Evolutionary conservation across 139 green algal species (phyloP), one percentile per base, ranked within the genome.

Genomic region (Micractinium conductrix): DNA sequence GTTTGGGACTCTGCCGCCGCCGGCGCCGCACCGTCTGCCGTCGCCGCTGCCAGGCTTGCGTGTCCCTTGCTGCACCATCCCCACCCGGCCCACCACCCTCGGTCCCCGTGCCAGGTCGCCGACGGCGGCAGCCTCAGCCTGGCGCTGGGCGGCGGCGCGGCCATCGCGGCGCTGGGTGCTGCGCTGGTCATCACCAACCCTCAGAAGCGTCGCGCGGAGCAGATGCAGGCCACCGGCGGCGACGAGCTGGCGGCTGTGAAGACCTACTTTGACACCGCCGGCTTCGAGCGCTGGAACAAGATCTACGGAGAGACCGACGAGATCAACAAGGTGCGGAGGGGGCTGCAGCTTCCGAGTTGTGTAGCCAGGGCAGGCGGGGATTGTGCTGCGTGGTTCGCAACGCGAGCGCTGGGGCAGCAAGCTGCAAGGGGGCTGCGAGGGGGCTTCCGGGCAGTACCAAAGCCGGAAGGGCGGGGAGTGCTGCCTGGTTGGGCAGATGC

Each of bases 271-370:
- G 95, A 99, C 91, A 97, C 88, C 8, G 75, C 88, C 2, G 97
- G 97, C 14, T 99, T 97, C 82, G 92, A 98, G 81, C 90, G 97
- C 19, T 99, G 97, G 97, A 92, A 95, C 82, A 98, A 98, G 87
- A 99, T 99, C 80, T 99, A 99, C 84, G 97, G 97, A 69, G 94
- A 98, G 84, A 99, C 96, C 19, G 97, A 99, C 80, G 97, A 99
- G 38, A 97, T 99, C 74, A 99, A 99, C 95, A 98, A 97, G 88
- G 97, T 96, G 45, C 30, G 87, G n/a, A n/a, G n/a, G n/a, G n/a
- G n/a, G n/a, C n/a, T n/a, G n/a, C n/a, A n/a, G n/a, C n/a, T n/a
- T n/a, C n/a, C n/a, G n/a, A n/a, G n/a, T n/a, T n/a, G n/a, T n/a
- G n/a, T n/a, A n/a, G n/a, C n/a, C n/a, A n/a, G n/a, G n/a, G n/a